Evolutionary conservation across 345 rosid species (phyloP), one percentile per base, ranked within the genome.

Genomic region (Kandelia obovata): DNA sequence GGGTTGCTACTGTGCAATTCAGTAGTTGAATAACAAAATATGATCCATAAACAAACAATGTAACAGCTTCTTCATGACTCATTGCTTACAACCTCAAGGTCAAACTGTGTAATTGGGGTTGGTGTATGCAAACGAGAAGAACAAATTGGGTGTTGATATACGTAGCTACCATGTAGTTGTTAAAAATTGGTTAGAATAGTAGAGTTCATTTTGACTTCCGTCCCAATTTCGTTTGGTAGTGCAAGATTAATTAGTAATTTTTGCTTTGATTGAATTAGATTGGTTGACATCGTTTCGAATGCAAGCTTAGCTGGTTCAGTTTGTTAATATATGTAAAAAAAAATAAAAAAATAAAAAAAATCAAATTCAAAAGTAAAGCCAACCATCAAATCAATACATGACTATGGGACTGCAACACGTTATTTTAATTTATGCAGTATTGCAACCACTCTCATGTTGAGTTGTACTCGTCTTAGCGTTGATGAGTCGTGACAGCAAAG

Each of bases 171-270:
- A 16, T 61, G 65, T 52, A 23, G 66, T 67, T 57, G 71, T 67
- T 57, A 39, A 47, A 58, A 34, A 58, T 68, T 56, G 55, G 46
- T 58, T 37, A 9, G n/a, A 65, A 5, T 19, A 69, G 11, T 60
- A 56, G 13, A 57, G 62, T 62, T n/a, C 30, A 62, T 53, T 49
- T 74, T 63, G 71, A 71, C 82, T 74, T 74, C 52, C 8, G 21
- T 31, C 65, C 23, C 32, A 23, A 3, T 52, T 62, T 46, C 66
- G 30, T 47, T 49, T 32, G 61, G 17, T 32, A 30, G 60, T 67
- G 49, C 53, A 51, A 61, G 35, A 63, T 23, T 25, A 43, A 16
- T 25, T 25, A 23, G 27, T 32, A 25, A 7, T 34, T 61, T 27
- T 61, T 60, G 17, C 34, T 1, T 35, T 61, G 52, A 52, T 32